Evolutionary conservation across 306 rosid genomes (phyloP).

Genomic region (Parietaria judaica): DNA sequence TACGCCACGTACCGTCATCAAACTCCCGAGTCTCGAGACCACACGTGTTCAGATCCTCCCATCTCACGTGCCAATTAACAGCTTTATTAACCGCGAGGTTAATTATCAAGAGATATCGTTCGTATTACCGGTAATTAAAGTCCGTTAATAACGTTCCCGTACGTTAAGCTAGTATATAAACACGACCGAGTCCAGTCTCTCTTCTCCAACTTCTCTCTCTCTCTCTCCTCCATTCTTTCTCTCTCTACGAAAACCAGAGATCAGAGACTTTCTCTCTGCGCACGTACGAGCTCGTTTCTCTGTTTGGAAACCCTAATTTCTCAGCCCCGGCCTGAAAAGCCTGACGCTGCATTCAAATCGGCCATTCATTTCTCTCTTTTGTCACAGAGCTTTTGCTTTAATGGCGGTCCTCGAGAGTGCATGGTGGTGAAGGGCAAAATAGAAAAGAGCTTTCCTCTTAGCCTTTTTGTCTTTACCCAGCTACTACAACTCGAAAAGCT

Average conservation of each 20-base stretch:
- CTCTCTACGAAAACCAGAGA: background rate
- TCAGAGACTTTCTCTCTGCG: background rate
- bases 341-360: conserved; percentile 7
- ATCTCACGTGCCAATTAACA: background rate
- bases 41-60: conserved; percentile 3
- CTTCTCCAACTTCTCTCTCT: conserved; percentile 5
- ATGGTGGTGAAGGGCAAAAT: background rate
- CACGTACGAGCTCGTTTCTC: conserved; percentile 9
- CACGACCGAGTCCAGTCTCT: conserved; percentile 35
- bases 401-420: conserved; percentile 13
- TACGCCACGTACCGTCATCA: conserved; percentile 10
- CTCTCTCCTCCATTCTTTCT: conserved; percentile 7
- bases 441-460: background rate
- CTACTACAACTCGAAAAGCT: background rate
- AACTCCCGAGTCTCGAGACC: background rate
- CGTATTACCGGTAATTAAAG: conserved; percentile 3
- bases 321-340: conserved; percentile 20
- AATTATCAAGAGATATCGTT: background rate
- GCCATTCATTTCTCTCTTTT: background rate
- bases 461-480: background rate
- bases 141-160: conserved; percentile 11
- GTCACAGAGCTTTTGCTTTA: conserved; percentile 17
- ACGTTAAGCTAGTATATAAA: conserved; percentile 45
- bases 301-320: conserved; percentile 29
- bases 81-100: conserved; percentile 8